Evolutionary conservation across 352 stramenopile genomes (phyloP).

Genomic region (Globisporangium spiculum): DNA sequence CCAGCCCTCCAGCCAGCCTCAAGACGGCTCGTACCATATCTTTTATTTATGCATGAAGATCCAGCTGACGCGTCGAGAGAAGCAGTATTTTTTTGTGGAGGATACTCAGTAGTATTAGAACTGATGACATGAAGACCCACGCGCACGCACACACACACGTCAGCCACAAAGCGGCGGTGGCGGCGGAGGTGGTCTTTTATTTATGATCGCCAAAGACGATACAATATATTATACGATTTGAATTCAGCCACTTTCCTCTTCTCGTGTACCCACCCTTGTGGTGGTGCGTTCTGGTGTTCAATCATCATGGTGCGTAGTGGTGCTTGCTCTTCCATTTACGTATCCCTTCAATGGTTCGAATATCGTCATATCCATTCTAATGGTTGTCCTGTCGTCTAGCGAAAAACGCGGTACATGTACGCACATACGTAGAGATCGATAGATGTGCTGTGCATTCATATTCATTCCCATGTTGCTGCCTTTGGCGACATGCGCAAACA

Average conservation of each 20-base stretch:
- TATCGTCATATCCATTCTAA: neutral
- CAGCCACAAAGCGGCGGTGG: neutral
- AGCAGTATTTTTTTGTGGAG: slow-evolving; percentile 9
- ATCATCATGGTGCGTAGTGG: neutral
- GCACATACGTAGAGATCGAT: neutral
- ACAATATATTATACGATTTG: slow-evolving; percentile 18
- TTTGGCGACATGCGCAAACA: neutral
- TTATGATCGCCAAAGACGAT: slow-evolving; percentile 11
- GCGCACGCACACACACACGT: neutral
- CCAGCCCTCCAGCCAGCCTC: neutral
- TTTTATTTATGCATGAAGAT: slow-evolving; percentile 21
- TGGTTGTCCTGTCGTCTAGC: neutral
- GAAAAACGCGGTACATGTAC: neutral
- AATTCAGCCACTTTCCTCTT: neutral
- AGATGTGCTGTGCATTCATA: neutral
- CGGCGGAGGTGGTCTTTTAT: slow-evolving; percentile 5
- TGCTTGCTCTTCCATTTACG: neutral
- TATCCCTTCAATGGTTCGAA: neutral
- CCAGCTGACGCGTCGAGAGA: neutral
- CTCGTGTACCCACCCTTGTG: neutral
- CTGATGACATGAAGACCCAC: neutral
- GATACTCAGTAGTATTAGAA: slow-evolving; percentile 7
- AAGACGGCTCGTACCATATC: neutral
- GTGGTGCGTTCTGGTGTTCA: neutral
- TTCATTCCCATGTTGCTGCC: neutral